phyloP scores from a whole-genome alignment of 2,329 filamentous ascomycete genomes.

The Purpureocillium lavendulum region DNA sequence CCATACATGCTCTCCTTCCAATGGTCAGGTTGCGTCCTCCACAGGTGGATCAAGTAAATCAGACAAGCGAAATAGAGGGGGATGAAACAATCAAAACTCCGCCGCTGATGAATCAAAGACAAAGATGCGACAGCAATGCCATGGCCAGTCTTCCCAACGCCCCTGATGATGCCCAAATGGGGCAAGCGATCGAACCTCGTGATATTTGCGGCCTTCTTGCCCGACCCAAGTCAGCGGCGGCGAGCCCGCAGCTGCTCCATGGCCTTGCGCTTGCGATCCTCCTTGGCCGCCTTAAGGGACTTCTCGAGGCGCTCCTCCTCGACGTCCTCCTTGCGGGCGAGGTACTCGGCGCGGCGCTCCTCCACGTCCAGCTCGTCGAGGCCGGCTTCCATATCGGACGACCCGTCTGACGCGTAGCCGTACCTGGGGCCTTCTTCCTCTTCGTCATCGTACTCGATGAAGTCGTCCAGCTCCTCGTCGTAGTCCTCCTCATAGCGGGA shows the following conservation, averaged over 20 bases:
- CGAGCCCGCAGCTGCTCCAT: constrained; percentile 25
- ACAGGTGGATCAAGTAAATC: too few species aligned
- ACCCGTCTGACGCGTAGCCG: constrained; percentile 55
- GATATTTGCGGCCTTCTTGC: not conserved
- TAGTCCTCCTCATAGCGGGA: constrained; percentile 49
- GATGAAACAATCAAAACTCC: constrained; percentile 21
- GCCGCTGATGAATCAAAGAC: constrained; percentile 25
- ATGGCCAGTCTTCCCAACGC: not conserved
- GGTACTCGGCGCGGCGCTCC: constrained; percentile 52
- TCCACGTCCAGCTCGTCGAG: constrained; percentile 66
- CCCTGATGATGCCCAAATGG: not conserved
- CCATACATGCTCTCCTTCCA: not conserved
- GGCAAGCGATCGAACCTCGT: not conserved
- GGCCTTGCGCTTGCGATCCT: constrained; percentile 39
- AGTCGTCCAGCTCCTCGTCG: constrained; percentile 54
- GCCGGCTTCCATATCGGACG: constrained; percentile 73
- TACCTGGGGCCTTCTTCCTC: constrained; percentile 36
- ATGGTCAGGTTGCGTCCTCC: too few species aligned
- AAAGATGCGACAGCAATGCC: constrained; percentile 2
- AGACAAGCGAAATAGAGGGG: not conserved
- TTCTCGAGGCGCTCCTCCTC: constrained; percentile 55
- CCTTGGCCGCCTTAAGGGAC: constrained; percentile 53
- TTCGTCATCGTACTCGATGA: constrained; percentile 54
- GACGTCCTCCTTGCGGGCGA: constrained; percentile 60
- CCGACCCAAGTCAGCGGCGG: constrained; percentile 13